Evolutionary conservation across 164 flowering plant genomes (phyloP).

Genomic region (Tetracentron sinense): DNA sequence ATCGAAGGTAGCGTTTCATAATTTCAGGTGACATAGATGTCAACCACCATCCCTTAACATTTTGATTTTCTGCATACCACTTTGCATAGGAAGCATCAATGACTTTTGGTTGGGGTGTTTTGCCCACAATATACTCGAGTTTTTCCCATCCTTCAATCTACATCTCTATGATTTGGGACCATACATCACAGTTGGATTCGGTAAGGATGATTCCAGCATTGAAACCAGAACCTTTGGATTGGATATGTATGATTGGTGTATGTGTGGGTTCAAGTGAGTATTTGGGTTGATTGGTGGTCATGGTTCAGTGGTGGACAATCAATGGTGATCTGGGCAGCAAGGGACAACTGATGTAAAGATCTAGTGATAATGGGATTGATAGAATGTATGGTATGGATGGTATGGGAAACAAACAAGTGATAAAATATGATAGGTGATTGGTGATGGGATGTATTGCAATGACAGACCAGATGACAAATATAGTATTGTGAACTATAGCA

Average conservation of each 20-base stretch:
- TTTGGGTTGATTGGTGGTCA: neutral
- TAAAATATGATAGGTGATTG: no score
- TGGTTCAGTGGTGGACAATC: no score
- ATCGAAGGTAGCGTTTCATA: neutral
- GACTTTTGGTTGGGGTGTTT: neutral
- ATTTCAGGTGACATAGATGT: neutral
- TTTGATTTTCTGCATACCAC: conserved; percentile 3
- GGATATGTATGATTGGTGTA: neutral
- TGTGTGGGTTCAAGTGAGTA: neutral
- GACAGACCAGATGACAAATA: no score
- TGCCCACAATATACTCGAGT: neutral
- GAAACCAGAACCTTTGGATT: neutral
- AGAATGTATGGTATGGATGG: no score
- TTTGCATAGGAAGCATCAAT: conserved; percentile 13
- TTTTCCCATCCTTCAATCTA: neutral
- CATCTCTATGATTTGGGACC: neutral
- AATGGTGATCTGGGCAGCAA: no score
- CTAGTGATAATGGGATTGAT: no score
- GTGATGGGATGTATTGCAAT: no score
- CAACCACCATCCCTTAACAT: neutral
- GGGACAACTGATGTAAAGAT: no score
- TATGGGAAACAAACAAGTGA: no score
- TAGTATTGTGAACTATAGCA: no score
- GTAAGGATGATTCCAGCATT: neutral
- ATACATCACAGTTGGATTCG: neutral